Base-by-base conservation (phyloP, 371 early-diverging fungal genomes). In the Lichtheimia corymbifera region DNA sequence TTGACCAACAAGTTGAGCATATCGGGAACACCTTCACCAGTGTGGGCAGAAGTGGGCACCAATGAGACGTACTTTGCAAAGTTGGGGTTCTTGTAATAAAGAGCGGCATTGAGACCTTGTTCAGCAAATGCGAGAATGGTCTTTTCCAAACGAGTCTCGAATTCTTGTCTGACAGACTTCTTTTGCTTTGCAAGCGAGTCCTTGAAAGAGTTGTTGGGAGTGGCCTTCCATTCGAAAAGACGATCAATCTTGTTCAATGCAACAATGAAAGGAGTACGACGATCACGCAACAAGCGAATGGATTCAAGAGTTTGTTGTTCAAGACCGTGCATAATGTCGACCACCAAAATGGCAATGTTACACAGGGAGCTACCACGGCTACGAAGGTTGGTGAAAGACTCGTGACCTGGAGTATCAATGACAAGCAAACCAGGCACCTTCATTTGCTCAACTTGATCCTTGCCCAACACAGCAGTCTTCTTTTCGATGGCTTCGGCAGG, bases 391-490 rank as follows among this genome's bases (percentile, higher is more conserved):
- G 98, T 93, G 83, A 99, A 99, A 59, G 98, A 97, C 75, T 99
- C 99, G 93, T 99, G 99, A 62, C 99, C 99, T 22, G 99, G 99
- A 2, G 99, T 99, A 82, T 99, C 99, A 68, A 99, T 99, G 62
- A 99, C 85, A 64, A 99, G 82, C 41, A 99, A 84, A 72, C 99
- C 99, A 27, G 99, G 99, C 25, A 99, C 83, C 71, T 95, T 95
- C 74, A 86, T 76, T 45, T 80, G 67, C 20, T 74, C 79, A 22
- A 65, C 74, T 57, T 58, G 69, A 20, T 67, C 62, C 24, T 67
- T 67, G 52, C 81, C 81, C 62, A 98, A 76, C 22, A 88, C 85
- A 1, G 88, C 88, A 17, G 97, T 97, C 84, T 98, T 98, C 67
- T 88, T 82, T 68, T 84, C 85, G 68, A 99, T 93, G 42, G 96